A percentile compares a stretch with the other conserved stretches of the same genome.
Evolutionary conservation across 192 early-diverging fungal species (phyloP).

Genomic region (Gorgonomyces haynaldii): DNA sequence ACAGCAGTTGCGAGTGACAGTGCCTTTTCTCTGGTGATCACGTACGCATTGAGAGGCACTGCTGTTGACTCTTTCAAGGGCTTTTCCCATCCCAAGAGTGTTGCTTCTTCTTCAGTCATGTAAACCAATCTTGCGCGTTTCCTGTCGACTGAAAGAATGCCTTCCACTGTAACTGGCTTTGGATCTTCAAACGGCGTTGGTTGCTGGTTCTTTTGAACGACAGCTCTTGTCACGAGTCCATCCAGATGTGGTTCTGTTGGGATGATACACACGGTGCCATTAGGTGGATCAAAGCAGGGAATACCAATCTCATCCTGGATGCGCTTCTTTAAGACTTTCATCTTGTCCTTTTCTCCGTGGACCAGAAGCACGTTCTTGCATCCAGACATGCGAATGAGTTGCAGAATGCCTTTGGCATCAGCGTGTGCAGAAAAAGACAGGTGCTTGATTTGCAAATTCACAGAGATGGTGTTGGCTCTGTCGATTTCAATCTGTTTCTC

Average conservation of each 20-base stretch:
- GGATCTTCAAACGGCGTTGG: too few relatives aligned
- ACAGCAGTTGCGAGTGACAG: too few relatives aligned
- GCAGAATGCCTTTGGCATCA: conserved; percentile 95
- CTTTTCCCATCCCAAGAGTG: too few relatives aligned
- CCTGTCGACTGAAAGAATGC: too few relatives aligned
- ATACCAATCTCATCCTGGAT: conserved; percentile 73
- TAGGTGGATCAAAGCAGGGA: conserved; percentile 77
- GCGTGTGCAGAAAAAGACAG: conserved; percentile 95
- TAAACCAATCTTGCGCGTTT: too few relatives aligned
- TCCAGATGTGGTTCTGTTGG: not conserved
- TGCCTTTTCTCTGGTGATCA: too few relatives aligned
- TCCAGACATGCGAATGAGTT: conserved; percentile 80
- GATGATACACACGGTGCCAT: conserved; percentile 37
- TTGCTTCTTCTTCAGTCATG: too few relatives aligned
- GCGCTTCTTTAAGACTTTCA: conserved; percentile 70
- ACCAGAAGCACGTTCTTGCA: conserved; percentile 76
- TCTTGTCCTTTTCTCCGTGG: conserved; percentile 85
- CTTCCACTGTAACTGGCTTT: too few relatives aligned
- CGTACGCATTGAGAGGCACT: too few relatives aligned
- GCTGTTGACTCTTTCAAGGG: too few relatives aligned
- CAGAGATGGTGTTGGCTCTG: conserved; percentile 48
- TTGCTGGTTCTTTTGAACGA: too few relatives aligned
- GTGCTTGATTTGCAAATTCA: conserved; percentile 88
- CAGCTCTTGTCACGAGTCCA: too few relatives aligned
- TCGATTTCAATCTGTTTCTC: conserved; percentile 81